Evolutionary conservation across 768 basidiomycete genomes (phyloP).

Genomic region (Tricholoma sp.): DNA sequence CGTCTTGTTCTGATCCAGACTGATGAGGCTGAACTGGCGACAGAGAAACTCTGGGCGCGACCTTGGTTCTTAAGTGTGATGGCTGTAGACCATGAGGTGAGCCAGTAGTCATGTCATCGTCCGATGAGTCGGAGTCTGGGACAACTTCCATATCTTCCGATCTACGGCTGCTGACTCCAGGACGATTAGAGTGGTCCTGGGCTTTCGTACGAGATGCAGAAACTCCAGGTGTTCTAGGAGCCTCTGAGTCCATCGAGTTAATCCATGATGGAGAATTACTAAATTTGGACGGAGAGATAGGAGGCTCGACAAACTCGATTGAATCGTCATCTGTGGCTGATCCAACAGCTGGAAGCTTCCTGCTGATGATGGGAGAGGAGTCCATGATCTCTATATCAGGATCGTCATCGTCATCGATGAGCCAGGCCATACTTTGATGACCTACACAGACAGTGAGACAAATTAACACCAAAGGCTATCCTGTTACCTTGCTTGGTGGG

Average conservation of each 20-base stretch:
- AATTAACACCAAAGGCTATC: neutral
- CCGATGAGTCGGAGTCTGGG: neutral
- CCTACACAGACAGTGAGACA: neutral
- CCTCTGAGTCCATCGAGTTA: conserved; percentile 17
- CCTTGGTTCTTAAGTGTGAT: conserved; percentile 8
- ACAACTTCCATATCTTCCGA: conserved; percentile 17
- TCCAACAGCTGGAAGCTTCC: neutral
- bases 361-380: conserved; percentile 38
- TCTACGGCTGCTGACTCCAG: neutral
- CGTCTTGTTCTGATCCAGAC: conserved; percentile 9
- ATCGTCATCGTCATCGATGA: conserved; percentile 62
- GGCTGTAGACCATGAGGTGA: conserved; percentile 11
- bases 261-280: neutral
- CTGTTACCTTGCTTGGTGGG: neutral
- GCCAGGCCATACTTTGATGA: conserved; percentile 52
- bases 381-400: conserved; percentile 45
- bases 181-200: conserved; percentile 5
- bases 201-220: neutral
- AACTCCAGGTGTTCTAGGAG: neutral
- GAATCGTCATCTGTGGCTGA: conserved; percentile 14
- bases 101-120: conserved; percentile 3
- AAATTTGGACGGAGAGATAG: neutral
- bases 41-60: conserved; percentile 14
- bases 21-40: conserved; percentile 23
- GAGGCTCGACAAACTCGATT: conserved; percentile 14